Evolutionary conservation across 2,329 filamentous ascomycete species (phyloP).

Genomic region (Chaetomium globosum): DNA sequence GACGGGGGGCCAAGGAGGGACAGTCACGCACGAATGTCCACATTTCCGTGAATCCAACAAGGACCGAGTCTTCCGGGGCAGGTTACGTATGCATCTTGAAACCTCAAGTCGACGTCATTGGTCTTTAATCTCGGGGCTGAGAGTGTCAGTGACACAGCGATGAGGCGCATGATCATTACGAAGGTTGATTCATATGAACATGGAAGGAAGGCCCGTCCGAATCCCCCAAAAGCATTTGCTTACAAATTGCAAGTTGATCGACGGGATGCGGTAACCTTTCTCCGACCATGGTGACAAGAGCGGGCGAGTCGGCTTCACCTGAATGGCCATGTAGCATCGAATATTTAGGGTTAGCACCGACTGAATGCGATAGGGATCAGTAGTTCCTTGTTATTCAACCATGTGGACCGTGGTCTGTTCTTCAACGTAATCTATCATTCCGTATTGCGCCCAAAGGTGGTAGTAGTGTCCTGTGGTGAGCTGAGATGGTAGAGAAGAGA

Average conservation of each 20-base stretch:
- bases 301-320: background rate
- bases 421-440: background rate
- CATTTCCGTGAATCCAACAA: background rate
- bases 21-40: background rate
- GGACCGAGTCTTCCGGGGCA: conserved; percentile 9
- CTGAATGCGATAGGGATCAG: background rate
- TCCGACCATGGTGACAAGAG: background rate
- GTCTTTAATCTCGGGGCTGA: background rate
- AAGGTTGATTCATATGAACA: background rate
- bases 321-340: no score
- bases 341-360: no score
- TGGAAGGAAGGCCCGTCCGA: background rate
- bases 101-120: background rate
- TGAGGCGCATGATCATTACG: background rate
- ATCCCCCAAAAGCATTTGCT: background rate
- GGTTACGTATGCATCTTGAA: background rate
- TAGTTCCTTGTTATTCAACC: background rate
- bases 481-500: conserved; percentile 16
- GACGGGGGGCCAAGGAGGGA: background rate
- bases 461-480: conserved; percentile 6
- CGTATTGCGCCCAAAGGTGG: background rate
- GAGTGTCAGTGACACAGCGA: background rate
- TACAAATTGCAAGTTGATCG: background rate
- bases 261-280: background rate
- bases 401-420: background rate